A percentile compares a stretch with the other conserved stretches of the same genome.
Evolutionary conservation across 192 early-diverging fungal species (phyloP).

Genomic region (Linnemannia exigua): DNA sequence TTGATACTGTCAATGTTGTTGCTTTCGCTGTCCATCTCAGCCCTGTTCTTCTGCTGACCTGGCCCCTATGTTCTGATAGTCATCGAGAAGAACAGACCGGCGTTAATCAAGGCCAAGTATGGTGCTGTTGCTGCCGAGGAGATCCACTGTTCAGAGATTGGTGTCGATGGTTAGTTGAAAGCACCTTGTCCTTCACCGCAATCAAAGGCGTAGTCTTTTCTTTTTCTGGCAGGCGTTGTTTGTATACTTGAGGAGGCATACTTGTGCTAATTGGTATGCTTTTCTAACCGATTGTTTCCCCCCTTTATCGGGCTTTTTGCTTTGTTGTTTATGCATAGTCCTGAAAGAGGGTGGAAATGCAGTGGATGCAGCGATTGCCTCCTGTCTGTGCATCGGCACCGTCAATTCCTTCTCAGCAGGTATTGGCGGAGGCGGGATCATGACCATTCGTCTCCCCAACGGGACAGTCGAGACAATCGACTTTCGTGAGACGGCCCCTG

Average conservation of each 20-base stretch:
- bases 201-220: neutral
- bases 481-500: slow-evolving; percentile 91
- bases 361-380: slow-evolving; percentile 90
- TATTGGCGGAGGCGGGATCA: slow-evolving; percentile 96
- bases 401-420: slow-evolving; percentile 91
- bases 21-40: neutral
- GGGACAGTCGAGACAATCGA: slow-evolving; percentile 81
- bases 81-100: slow-evolving; percentile 33
- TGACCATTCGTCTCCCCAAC: slow-evolving; percentile 79
- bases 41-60: neutral
- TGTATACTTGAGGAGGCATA: too few relatives aligned
- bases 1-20: too few relatives aligned
- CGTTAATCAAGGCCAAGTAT: slow-evolving; percentile 58
- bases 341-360: slow-evolving; percentile 90
- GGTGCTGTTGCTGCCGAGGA: slow-evolving; percentile 82
- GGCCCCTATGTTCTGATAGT: neutral
- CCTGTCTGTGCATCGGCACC: slow-evolving; percentile 88
- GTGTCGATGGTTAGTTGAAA: slow-evolving; percentile 66
- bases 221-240: neutral
- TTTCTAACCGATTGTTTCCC: neutral
- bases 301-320: neutral
- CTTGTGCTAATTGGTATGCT: slow-evolving; percentile 6
- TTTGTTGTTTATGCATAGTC: slow-evolving; percentile 49
- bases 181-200: neutral
- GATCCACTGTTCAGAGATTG: slow-evolving; percentile 76